A percentile compares a stretch with the other conserved stretches of the same genome.
Evolutionary conservation across 768 basidiomycete genomes (phyloP).

Genomic region (Russula earlei): DNA sequence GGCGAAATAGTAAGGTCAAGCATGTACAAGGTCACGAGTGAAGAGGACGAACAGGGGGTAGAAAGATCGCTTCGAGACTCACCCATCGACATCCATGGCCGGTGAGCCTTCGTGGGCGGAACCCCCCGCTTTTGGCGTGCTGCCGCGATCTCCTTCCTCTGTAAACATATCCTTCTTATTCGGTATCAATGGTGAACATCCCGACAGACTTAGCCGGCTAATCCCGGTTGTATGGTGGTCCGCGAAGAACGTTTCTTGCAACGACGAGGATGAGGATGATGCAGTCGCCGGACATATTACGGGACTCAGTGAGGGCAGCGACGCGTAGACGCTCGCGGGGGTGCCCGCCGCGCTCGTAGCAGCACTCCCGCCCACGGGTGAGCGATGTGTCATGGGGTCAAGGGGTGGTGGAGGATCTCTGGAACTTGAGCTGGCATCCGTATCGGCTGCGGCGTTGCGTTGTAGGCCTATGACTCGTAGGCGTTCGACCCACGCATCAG

Average conservation of each 20-base stretch:
- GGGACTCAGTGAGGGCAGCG: slow-evolving; percentile 14
- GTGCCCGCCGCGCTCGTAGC: slow-evolving; percentile 13
- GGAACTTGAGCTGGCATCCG: not conserved
- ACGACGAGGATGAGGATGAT: slow-evolving; percentile 12
- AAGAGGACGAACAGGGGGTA: not conserved
- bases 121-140: slow-evolving; percentile 5
- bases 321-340: slow-evolving; percentile 4
- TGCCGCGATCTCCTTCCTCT: slow-evolving; percentile 16
- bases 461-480: slow-evolving; percentile 70
- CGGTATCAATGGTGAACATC: slow-evolving; percentile 4
- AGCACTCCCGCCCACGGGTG: slow-evolving; percentile 12
- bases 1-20: not conserved
- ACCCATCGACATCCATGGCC: slow-evolving; percentile 17
- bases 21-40: not conserved
- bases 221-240: slow-evolving; percentile 14
- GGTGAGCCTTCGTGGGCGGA: not conserved
- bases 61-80: not conserved
- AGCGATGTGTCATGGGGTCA: slow-evolving; percentile 12
- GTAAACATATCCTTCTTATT: slow-evolving; percentile 22
- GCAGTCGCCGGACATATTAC: slow-evolving; percentile 1
- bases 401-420: slow-evolving; percentile 1
- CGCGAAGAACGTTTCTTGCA: slow-evolving; percentile 5
- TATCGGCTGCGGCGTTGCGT: slow-evolving; percentile 29
- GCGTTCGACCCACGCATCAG: slow-evolving; percentile 86
- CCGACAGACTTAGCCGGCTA: slow-evolving; percentile 12